Evolutionary conservation across 176 grass and related monocot genomes (phyloP), one percentile per base, ranked within the genome.

Genomic region (Triticum timopheevii): DNA sequence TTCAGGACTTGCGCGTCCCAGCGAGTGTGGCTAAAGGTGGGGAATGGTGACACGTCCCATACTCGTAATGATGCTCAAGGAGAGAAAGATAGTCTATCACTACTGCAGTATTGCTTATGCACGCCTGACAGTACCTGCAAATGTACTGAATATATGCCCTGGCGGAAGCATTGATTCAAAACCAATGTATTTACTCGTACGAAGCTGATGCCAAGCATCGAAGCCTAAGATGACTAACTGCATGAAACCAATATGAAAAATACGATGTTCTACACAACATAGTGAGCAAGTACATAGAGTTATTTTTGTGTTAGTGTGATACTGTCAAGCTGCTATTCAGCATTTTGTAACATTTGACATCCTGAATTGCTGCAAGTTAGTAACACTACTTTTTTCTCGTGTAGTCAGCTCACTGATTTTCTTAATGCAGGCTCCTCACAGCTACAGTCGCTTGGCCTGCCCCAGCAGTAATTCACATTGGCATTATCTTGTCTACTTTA

Each of bases 401-500:
- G 13, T 80, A 19, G 1, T 69, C 10, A 49, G 71, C 49, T 82
- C 16, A 85, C 45, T n/a, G 44, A 78, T 49, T 50, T 78, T n/a
- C 10, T 27, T 54, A 71, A 89, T 77, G 86, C 93, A 98, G 96
- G 91, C 93, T 95, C 84, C 88, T 98, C 59, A 86, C 93, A 86
- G 96, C 96, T 69, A 75, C 92, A 80, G 80, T 98, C 40, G 96
- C 96, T 61, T 98, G 96, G 96, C 96, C 96, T 59, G 65, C 88
- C 83, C 90, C 93, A 82, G 88, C 77, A 78, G 84, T 98, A 84
- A 94, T 98, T 84, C 94, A 98, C 47, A 88, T 92, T 22, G 93
- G 96, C 30, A 95, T 98, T 27, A 93, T 95, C 67, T 61, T 98
- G 23, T 98, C 93, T 54, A 98, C 96, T 75, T 90, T 98, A 75